Conservation (phyloP, 805 yeast genomes). For the Clavispora phyllophila region DNA sequence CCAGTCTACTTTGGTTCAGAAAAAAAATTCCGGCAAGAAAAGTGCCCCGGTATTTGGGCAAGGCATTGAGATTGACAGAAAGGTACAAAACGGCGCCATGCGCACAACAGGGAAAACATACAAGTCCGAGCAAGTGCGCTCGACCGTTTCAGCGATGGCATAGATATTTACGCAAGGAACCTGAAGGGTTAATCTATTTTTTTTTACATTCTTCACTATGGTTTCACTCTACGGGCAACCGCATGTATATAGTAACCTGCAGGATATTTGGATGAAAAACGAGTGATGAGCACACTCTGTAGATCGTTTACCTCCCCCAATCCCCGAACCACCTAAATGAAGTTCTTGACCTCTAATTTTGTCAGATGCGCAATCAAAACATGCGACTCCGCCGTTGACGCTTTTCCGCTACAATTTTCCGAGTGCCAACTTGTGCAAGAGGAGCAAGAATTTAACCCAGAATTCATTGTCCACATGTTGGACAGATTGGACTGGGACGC, state of each 20-base stretch:
- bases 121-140: not conserved
- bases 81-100: not conserved
- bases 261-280: not conserved
- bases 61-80: not conserved
- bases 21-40: not conserved
- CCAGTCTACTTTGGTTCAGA: not conserved
- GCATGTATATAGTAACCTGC: constrained; percentile 1
- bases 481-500: constrained; percentile 90
- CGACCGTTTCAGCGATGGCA: not conserved
- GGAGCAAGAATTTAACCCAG: constrained; percentile 78
- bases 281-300: constrained; percentile 1
- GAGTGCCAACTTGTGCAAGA: constrained; percentile 70
- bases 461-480: constrained; percentile 68
- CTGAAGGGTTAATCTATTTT: no score
- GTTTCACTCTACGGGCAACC: not conserved
- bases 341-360: constrained; percentile 91
- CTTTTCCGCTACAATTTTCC: constrained; percentile 74
- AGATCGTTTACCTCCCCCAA: not conserved
- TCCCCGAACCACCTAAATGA: constrained; percentile 46
- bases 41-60: not conserved
- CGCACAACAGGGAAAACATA: not conserved
- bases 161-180: not conserved
- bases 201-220: not conserved
- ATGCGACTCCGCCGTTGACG: constrained; percentile 67
- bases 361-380: constrained; percentile 86